Evolutionary conservation across 495 filamentous ascomycete genomes (phyloP).

Genomic region (Chaetomium fimeti): DNA sequence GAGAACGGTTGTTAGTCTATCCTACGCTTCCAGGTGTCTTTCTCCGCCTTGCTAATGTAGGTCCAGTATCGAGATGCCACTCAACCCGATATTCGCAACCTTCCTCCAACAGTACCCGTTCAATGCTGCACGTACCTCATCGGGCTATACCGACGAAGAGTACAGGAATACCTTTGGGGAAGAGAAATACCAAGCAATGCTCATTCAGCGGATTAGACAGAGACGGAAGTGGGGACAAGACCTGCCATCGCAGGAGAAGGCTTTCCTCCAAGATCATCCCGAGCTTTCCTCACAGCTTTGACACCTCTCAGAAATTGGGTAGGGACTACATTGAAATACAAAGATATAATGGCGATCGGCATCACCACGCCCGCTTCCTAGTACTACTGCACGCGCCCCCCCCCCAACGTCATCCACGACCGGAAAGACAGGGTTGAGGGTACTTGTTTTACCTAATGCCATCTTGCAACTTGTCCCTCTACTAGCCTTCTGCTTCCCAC

Average conservation of each 20-base stretch:
- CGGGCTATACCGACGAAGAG: not conserved
- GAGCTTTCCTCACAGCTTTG: conserved; percentile 11
- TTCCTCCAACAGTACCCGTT: not conserved
- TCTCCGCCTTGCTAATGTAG: not conserved
- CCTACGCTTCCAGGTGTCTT: not conserved
- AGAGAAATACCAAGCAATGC: conserved; percentile 1
- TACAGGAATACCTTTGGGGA: not conserved
- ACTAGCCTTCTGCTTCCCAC: no score
- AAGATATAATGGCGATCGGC: no score
- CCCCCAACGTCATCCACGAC: no score
- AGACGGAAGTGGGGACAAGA: not conserved
- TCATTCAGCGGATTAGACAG: not conserved
- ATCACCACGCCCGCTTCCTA: no score
- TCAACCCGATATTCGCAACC: not conserved
- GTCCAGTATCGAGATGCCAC: not conserved
- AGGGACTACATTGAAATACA: no score
- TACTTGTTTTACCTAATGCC: no score
- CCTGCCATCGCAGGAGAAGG: not conserved
- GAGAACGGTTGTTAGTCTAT: not conserved
- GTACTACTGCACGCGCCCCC: no score
- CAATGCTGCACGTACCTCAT: not conserved
- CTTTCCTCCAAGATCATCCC: not conserved
- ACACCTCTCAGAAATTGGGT: no score
- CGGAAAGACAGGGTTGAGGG: no score
- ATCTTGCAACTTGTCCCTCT: no score